Evolutionary conservation across 345 rosid species (phyloP), one percentile per base, ranked within the genome.

Genomic region (Barbarea vulgaris): DNA sequence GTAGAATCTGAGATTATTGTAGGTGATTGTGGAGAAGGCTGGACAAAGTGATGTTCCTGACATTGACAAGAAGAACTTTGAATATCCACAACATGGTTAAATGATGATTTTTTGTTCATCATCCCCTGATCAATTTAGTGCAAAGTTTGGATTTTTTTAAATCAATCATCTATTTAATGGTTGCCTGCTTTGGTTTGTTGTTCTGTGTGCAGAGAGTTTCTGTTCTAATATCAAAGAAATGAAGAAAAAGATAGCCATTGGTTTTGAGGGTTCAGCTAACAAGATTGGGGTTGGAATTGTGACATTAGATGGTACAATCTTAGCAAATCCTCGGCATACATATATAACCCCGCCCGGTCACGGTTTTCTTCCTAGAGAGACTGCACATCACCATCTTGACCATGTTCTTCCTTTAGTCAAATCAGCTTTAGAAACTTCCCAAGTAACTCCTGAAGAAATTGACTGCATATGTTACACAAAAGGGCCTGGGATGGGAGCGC

Each of bases 401-500:
- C 97, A 93, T 19, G 80, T 91, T 24, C 86, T 96, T 69, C 99
- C 98, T n/a, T 56, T 96, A 19, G 74, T 96, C 60, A 86, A 86
- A 77, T 85, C 87, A 24, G 94, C 99, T 24, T 66, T 93, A 12
- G 81, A 87, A 37, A 78, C 85, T 15, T 93, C 98, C 4, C 69
- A 82, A 36, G 55, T 89, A n/a, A 82, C 91, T 46, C 85, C 91
- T 0, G 83, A 85, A 14, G 97, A 93, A 6, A 88, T 96, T 7
- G 96, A 90, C 64, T 93, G 99, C 66, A 84, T 96, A 4, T 91
- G 98, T 76, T 96, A 93, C 80, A 96, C 97, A 1, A 89, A 86
- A 82, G 99, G 98, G 18, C 99, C 99, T 0, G 98, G 96, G 25
- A 93, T 96, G 99, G 99, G 97, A 36, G 99, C 99, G 0, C 98